phyloP scores from a whole-genome alignment of 768 basidiomycete species.

The Stropharia rugosoannulata region DNA sequence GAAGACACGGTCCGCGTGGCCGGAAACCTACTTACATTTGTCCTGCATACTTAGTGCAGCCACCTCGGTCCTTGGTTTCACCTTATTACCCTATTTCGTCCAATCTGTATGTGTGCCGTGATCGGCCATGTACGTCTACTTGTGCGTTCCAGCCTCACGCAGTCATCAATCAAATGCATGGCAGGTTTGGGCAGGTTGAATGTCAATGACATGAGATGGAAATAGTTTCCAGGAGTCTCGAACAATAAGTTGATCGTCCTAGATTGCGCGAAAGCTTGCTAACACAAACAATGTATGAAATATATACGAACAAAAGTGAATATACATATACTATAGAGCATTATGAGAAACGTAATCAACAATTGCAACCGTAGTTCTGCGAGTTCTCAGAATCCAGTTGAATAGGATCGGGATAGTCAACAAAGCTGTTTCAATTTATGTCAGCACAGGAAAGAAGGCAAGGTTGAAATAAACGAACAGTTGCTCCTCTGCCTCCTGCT shows the following conservation, averaged over 20 bases:
- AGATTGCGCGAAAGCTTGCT: conserved; percentile 8
- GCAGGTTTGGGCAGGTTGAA: conserved; percentile 2
- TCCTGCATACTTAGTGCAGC: too few species aligned
- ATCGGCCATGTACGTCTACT: too few species aligned
- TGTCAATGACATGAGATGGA: conserved; percentile 13
- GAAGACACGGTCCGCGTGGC: too few species aligned
- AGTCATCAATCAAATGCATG: not conserved
- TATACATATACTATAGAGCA: conserved; percentile 1
- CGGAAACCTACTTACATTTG: too few species aligned
- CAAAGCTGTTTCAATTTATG: conserved; percentile 60
- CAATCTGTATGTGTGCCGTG: too few species aligned
- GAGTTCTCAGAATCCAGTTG: conserved; percentile 92
- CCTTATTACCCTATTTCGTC: too few species aligned
- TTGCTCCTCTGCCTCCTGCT: conserved; percentile 96
- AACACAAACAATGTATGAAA: conserved; percentile 10
- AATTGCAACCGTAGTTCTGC: conserved; percentile 91
- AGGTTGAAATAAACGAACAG: conserved; percentile 46
- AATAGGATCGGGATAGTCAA: conserved; percentile 99
- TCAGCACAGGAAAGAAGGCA: conserved; percentile 5
- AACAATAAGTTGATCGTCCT: conserved; percentile 8
- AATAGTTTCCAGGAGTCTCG: conserved; percentile 7
- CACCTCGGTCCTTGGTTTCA: too few species aligned
- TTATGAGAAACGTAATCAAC: conserved; percentile 41
- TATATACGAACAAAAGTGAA: conserved; percentile 5
- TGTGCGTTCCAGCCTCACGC: too few species aligned